A percentile compares a stretch with the other conserved stretches of the same genome.
Evolutionary conservation across 192 early-diverging fungal genomes (phyloP).

Genomic region (Radiomyces spectabilis): DNA sequence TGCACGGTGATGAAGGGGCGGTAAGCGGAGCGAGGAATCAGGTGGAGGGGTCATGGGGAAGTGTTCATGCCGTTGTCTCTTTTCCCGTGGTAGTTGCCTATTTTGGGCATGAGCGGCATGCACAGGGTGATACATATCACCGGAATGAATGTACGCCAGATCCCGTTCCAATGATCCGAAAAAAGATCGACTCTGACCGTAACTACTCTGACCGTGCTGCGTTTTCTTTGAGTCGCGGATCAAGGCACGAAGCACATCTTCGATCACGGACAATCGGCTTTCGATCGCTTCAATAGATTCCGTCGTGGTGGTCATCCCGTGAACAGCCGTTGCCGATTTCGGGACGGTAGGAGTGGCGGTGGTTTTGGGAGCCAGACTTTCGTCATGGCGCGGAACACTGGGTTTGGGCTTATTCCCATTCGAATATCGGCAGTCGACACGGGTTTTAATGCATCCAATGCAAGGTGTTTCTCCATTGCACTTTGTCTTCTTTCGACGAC

Average conservation of each 20-base stretch:
- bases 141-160: too few relatives aligned
- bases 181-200: background rate
- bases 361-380: background rate
- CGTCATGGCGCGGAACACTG: background rate
- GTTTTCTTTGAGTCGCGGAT: background rate
- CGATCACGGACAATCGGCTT: constrained; percentile 8
- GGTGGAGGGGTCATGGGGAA: too few relatives aligned
- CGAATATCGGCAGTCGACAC: constrained; percentile 8
- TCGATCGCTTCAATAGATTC: constrained; percentile 9
- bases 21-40: too few relatives aligned
- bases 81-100: background rate
- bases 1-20: too few relatives aligned
- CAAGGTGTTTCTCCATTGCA: constrained; percentile 21
- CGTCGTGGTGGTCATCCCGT: background rate
- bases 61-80: constrained; percentile 1
- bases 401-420: background rate
- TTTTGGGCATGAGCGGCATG: background rate
- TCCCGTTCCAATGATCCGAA: background rate
- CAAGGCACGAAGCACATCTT: constrained; percentile 7
- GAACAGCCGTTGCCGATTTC: background rate
- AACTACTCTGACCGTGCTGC: background rate
- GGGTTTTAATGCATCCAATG: constrained; percentile 7
- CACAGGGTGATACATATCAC: background rate
- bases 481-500: constrained; percentile 19
- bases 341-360: background rate